Evolutionary conservation across 176 grass and related monocot species (phyloP), one percentile per base, ranked within the genome.

Genomic region (Oryza meridionalis): DNA sequence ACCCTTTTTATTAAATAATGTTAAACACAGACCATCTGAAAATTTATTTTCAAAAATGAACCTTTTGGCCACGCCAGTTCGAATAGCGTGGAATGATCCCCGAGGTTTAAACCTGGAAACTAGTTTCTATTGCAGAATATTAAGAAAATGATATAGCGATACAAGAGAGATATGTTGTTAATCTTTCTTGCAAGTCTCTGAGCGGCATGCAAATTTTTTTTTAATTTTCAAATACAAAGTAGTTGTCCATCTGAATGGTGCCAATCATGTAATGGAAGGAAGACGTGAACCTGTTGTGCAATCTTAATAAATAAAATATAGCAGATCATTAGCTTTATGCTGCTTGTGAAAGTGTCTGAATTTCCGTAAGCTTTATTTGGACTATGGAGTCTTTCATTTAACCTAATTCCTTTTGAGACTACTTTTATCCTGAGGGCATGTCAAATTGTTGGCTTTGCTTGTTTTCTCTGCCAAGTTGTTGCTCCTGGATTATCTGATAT

Each of bases 391-490:
- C n/a, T 24, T 62, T 21, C 66, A 77, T 70, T 58, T 77, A 65
- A 46, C 25, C 37, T 58, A 31, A 31, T 31, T 31, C 29, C 29
- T 31, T 31, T 31, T 31, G 29, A 2, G 29, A 31, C 29, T 31
- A 31, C 29, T 31, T 79, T 72, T 59, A 22, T 49, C 11, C n/a
- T 11, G 9, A 40, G 17, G 43, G 35, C 25, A 11, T 70, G 37
- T 64, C 19, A 3, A 21, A 72, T 72, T 29, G 76, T 40, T 73
- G n/a, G 24, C 69, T 64, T 50, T 51, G 84, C 55, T 73, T 74
- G 13, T 64, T 64, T 16, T 10, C 65, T 26, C 40, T 74, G 16
- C 11, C 55, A 64, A 24, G 35, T 45, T 45, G 24, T 50, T 82
- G 21, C 25, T 80, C 47, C 44, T 81, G 21, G 4, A 9, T 62